Base-by-base conservation (phyloP, 768 basidiomycete genomes). In the Leccinum ochraceum region DNA sequence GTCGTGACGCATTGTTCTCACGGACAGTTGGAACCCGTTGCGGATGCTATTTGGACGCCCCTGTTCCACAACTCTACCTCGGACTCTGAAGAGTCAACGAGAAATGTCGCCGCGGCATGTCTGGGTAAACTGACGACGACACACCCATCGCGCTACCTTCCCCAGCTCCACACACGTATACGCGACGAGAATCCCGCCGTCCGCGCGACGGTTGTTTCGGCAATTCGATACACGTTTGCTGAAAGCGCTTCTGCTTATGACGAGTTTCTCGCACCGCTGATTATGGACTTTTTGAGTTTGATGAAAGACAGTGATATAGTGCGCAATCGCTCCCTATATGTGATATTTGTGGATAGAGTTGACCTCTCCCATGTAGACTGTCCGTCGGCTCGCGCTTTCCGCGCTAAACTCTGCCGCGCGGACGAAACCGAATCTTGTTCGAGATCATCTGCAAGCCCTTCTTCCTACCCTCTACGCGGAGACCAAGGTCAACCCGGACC, bases 41-140 rank as follows among this genome's bases (percentile, higher is more conserved):
- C 96, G 1, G 94, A 98, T 60, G 76, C 85, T 30, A 84, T 98
- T 9, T 99, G 97, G 97, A 81, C 80, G 2, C 95, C 96, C 4
- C 81, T 99, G 14, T 96, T 98, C 71, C 86, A 92, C 67, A 90
- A 94, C 71, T 94, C 94, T 11, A 89, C 92, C 61, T 71, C 71
- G 3, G 89, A 86, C 62, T 83, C 90, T 16, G 96, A 96, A 62
- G 96, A 98, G 75, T 90, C 90, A 8, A 90, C 93, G 1, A 81
- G 95, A 54, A 98, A 97, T 70, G 93, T 98, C 39, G 94, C 95
- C 26, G 95, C 97, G 51, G 95, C 96, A 3, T 98, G 95, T 71
- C 83, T 99, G 17, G 97, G 97, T 36, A 97, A 98, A 74, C 80
- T 99, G 32, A 95, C 95, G 0, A 92, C 92, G 0, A 91, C 93